Percentiles rank a stretch among this genome's conserved stretches.
Evolutionary conservation across 2,329 filamentous ascomycete species (phyloP).

Genomic region (Fusarium austroafricanum): DNA sequence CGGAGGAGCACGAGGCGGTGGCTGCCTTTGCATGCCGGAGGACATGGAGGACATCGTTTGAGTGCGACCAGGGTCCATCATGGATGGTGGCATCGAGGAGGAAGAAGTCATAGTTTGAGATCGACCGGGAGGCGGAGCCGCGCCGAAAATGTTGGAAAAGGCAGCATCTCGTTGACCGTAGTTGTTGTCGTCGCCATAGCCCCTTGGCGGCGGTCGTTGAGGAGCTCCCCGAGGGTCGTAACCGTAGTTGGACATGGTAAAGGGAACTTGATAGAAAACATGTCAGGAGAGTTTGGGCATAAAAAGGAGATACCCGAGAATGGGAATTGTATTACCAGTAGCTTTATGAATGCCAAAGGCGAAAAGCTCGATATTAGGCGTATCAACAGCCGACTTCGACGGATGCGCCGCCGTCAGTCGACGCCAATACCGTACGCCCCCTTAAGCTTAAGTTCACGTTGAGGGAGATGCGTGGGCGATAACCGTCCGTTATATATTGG

Average conservation of each 20-base stretch:
- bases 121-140: slow-evolving; percentile 84
- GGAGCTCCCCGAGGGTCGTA: slow-evolving; percentile 63
- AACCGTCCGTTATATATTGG: slow-evolving; percentile 19
- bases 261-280: slow-evolving; percentile 25
- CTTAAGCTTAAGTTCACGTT: slow-evolving; percentile 34
- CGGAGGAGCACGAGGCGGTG: slow-evolving; percentile 67
- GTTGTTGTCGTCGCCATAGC: slow-evolving; percentile 65
- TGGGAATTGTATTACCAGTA: slow-evolving; percentile 35
- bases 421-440: slow-evolving; percentile 42
- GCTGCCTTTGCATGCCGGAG: slow-evolving; percentile 69
- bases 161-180: slow-evolving; percentile 86
- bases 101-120: slow-evolving; percentile 96
- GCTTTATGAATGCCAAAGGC: slow-evolving; percentile 39
- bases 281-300: slow-evolving; percentile 23
- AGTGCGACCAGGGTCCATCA: slow-evolving; percentile 73
- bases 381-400: slow-evolving; percentile 48
- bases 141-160: slow-evolving; percentile 95
- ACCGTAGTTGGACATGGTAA: slow-evolving; percentile 69
- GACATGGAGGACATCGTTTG: slow-evolving; percentile 77
- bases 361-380: slow-evolving; percentile 41
- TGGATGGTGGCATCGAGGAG: slow-evolving; percentile 68
- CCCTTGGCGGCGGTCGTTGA: slow-evolving; percentile 53
- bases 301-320: background rate
- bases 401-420: slow-evolving; percentile 51
- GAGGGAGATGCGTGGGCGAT: slow-evolving; percentile 27